These are phyloP conservation scores for Articulospora tetracladia DNA, from an alignment of 495 filamentous ascomycete species.

Conservation along the genomic window DNA sequence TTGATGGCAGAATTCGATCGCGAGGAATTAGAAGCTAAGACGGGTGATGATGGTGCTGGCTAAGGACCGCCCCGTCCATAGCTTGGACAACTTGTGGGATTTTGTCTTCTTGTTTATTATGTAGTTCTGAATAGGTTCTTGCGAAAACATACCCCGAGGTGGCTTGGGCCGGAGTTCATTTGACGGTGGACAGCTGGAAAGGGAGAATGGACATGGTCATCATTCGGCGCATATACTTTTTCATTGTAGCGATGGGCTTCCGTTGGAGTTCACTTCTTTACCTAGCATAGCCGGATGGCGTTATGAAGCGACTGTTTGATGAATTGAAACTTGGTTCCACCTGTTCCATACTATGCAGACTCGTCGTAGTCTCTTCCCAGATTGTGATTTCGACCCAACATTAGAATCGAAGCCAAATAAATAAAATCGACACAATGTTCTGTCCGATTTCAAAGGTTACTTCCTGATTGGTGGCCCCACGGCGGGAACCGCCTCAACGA, in stretches of 20 bases:
- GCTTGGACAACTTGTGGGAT: neutral
- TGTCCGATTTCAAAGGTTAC: neutral
- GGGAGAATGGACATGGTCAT: slow-evolving; percentile 1
- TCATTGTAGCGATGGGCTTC: neutral
- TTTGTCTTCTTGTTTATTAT: slow-evolving; percentile 14
- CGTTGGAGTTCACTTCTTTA: neutral
- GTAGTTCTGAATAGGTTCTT: neutral
- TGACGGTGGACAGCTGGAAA: neutral
- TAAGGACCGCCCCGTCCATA: neutral
- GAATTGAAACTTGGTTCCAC: neutral
- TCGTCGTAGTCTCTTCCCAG: no score
- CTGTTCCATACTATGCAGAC: no score
- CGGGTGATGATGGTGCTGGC: slow-evolving; percentile 1
- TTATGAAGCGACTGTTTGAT: neutral
- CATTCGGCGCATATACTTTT: neutral
- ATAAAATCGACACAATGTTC: no score
- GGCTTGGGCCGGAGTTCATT: slow-evolving; percentile 9
- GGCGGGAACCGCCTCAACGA: slow-evolving; percentile 2
- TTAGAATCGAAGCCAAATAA: neutral
- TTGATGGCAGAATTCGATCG: slow-evolving; percentile 64
- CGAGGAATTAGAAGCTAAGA: slow-evolving; percentile 27
- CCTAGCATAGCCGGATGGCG: slow-evolving; percentile 15
- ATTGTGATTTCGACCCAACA: neutral
- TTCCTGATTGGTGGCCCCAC: neutral
- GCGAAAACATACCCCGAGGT: neutral